Evolutionary conservation across 2,329 filamentous ascomycete genomes (phyloP).

Genomic region (Diaporthe ampelina): DNA sequence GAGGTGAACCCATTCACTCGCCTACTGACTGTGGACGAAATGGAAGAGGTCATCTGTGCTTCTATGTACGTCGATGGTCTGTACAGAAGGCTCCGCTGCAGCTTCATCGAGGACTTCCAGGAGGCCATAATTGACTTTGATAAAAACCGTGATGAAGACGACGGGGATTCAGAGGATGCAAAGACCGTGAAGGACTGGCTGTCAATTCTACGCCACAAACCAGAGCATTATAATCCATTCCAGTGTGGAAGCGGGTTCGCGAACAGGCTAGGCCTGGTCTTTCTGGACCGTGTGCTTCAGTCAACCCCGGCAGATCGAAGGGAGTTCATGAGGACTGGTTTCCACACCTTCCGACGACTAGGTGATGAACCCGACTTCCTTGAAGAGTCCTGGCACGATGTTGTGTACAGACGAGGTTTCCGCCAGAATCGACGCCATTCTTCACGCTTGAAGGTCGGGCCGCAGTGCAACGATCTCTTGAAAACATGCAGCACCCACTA

Average conservation of each 20-base stretch:
- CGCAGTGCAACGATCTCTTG: not conserved
- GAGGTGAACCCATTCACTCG: not conserved
- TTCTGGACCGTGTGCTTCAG: not conserved
- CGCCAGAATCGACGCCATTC: too few species aligned
- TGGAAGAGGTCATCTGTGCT: not conserved
- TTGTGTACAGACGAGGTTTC: too few species aligned
- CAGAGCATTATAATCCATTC: too few species aligned
- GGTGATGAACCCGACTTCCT: accelerated
- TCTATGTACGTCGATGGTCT: not conserved
- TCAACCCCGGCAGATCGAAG: not conserved
- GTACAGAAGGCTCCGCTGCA: not conserved
- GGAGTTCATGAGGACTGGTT: not conserved
- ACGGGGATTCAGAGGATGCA: not conserved
- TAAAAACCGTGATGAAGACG: too few species aligned
- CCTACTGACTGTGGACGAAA: not conserved
- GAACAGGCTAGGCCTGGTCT: not conserved
- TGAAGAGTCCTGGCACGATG: not conserved
- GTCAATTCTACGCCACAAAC: too few species aligned
- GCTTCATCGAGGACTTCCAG: not conserved
- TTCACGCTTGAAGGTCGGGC: not conserved
- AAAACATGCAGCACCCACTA: not conserved
- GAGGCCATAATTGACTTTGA: accelerated
- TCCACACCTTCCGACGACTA: too few species aligned
- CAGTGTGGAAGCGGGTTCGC: too few species aligned
- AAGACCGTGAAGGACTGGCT: not conserved